Evolutionary conservation across 768 basidiomycete genomes (phyloP), one percentile per base, ranked within the genome.

Genomic region (Leccinum broughii): DNA sequence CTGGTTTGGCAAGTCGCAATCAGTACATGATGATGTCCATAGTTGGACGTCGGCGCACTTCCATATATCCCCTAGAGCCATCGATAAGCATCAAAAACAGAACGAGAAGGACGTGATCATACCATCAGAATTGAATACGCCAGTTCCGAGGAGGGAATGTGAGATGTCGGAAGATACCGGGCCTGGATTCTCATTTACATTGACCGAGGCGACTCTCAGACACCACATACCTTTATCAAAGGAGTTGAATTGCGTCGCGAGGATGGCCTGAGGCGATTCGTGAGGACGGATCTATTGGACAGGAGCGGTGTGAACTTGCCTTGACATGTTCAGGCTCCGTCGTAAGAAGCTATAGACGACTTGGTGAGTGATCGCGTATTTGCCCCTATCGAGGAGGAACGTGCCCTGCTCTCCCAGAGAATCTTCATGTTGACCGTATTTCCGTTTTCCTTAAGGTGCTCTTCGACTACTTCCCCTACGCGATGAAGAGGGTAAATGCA

Each of bases 71-170:
- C 81, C 82, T 82, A 54, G 44, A 62, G 26, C 41, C 1, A 15
- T 17, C 30, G 20, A 35, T 65, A 15, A 60, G 30, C 44, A 44
- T 34, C 20, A 24, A 49, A 22, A 22, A 8, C 28, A 34, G 13
- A 44, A 32, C 52, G 39, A 54, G 37, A 34, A 30, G 17, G 17
- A 11, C 15, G 20, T 14, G 13, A 15, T 2, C 55, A 54, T 64
- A 80, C 85, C 83, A 65, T 85, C 83, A 2, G 82, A 77, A 61
- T 82, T 85, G 72, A 87, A 86, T 0, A 87, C 84, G 0, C 86
- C 86, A 6, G 77, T 77, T 14, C 86, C 86, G 3, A 86, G 72
- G 5, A 85, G 68, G 4, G 76, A 72, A 9, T 66, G 39, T n/a
- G 57, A 4, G 13, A 26, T 52, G 15, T 64, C 64, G 15, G 30